Base-by-base conservation (phyloP, 192 early-diverging fungal genomes). In the Jimgerdemannia flammicorona region DNA sequence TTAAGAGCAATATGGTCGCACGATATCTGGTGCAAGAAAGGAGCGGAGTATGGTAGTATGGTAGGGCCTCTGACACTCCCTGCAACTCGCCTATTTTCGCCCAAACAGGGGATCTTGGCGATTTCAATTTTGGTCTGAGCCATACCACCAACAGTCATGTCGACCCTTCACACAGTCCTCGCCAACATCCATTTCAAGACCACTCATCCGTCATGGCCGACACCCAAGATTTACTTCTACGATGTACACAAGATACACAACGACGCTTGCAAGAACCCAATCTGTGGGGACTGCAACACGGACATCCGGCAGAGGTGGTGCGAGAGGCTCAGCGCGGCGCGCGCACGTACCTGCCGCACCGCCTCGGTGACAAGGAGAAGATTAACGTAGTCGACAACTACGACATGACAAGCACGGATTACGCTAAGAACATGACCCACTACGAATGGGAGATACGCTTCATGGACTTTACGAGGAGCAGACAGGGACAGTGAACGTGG, bases 261-360 rank as follows among this genome's bases (percentile, higher is more conserved):
- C 1, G 40, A 41, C 19, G 6, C 7, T 20, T 68, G 67, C 40
- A 41, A 68, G 19, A 41, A 7, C 9, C 67, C 67, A 7, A 68
- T 68, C 67, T 68, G 67, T 18, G 9, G 18, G 40, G 40, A 7
- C 6, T 68, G 67, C 18, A 68, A 68, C 67, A 68, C 67, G 67
- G 67, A 68, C 19, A 10, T 68, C 8, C 67, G 67, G 67, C 67
- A 68, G 67, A 6, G 67, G 19, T 68, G 67, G 67, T 68, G 29
- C 19, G 67, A 6, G 67, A 68, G 40, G 67, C 67, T 6, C 67
- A 68, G 40, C 6, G 67, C 9, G 67, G 67, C 19, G 67, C 67
- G 40, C 67, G 67, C 19, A 9, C 9, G 40, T 68, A 2, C 18
- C 19, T 68, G 2, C 67, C 67, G 40, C 1, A 40, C 9, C 19